phyloP scores from a whole-genome alignment of 2,329 filamentous ascomycete genomes.

The Claviceps citrina region DNA sequence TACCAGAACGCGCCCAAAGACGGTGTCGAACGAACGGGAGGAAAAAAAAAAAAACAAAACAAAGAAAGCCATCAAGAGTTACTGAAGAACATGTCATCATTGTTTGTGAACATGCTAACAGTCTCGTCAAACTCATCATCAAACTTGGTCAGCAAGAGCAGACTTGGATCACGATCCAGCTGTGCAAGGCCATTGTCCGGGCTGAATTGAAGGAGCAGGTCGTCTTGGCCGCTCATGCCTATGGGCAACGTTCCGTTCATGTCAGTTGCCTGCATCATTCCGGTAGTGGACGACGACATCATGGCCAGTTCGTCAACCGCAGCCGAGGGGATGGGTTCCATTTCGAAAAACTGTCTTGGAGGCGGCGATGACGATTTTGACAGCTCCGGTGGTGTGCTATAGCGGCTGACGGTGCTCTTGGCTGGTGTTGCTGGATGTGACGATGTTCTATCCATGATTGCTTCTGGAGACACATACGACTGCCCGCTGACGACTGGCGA shows the following conservation, averaged over 20 bases:
- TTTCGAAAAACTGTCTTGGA: slow-evolving; percentile 31
- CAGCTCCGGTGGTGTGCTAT: slow-evolving; percentile 43
- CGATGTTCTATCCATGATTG: slow-evolving; percentile 23
- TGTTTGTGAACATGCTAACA: slow-evolving; percentile 36
- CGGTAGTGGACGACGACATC: slow-evolving; percentile 15
- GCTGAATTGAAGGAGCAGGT: slow-evolving; percentile 28
- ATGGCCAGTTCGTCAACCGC: slow-evolving; percentile 17
- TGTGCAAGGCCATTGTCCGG: slow-evolving; percentile 27
- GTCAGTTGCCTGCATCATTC: slow-evolving; percentile 18
- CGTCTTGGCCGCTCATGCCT: slow-evolving; percentile 25
- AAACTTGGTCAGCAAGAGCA: slow-evolving; percentile 38
- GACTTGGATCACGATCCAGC: slow-evolving; percentile 30
- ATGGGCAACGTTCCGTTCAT: slow-evolving; percentile 20
- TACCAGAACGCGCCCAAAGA: not conserved
- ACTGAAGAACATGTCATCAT: slow-evolving; percentile 38
- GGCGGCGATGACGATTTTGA: slow-evolving; percentile 46
- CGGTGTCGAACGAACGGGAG: not conserved
- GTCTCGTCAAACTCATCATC: slow-evolving; percentile 35
- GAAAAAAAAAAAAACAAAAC: too few species aligned
- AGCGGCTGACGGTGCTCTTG: slow-evolving; percentile 35
- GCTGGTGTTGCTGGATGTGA: slow-evolving; percentile 31
- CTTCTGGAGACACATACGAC: slow-evolving; percentile 32
- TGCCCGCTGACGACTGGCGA: slow-evolving; percentile 24
- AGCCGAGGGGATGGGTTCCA: slow-evolving; percentile 24
- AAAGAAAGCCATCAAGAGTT: slow-evolving; percentile 19